Base-by-base conservation (phyloP, 1,284 basidiomycete genomes). In the Apiotrichum veenhuisii region DNA sequence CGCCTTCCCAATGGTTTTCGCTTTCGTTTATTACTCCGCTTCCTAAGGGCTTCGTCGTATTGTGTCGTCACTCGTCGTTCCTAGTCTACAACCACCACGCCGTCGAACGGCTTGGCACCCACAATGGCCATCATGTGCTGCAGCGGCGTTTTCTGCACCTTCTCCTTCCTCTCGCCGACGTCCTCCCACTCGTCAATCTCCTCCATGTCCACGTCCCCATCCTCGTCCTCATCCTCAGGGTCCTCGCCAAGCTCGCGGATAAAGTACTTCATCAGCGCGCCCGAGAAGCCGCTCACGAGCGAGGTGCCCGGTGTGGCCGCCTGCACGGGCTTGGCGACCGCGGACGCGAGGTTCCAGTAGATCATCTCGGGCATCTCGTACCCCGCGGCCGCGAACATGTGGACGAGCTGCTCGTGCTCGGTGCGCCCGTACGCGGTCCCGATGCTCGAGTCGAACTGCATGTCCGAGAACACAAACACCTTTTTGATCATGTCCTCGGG, bases 401-500 rank as follows among this genome's bases (percentile, higher is more conserved):
- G 45, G 62, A 75, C 69, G 67, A 81, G 79, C n/a, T 84, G 80
- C 48, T 84, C 80, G 64, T 87, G 82, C 52, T 82, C 85, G 25
- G 86, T 87, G 64, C 81, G 78, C 82, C 85, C 86, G 7, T 66
- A 64, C 5, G 20, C 49, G 0, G 46, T 55, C 0, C 59, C 47
- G 23, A 42, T 53, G 52, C 77, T 74, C 3, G 57, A 54, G 68
- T 88, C 84, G 61, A 88, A 88, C 73, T 88, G 86, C 87, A 88
- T 88, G 66, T 88, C 86, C 5, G 82, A 82, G 70, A 89, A 88
- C 42, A 88, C 80, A 65, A 88, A 87, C 0, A 89, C 72, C 15
- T 83, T 81, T 75, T 86, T 85, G 57, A 88, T 80, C 86, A 88
- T 88, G 52, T 87, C 81, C 50, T 85, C 84, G 55, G 79, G 80